phyloP scores from a whole-genome alignment of 2,329 filamentous ascomycete genomes.

The Sclerotinia nivalis region DNA sequence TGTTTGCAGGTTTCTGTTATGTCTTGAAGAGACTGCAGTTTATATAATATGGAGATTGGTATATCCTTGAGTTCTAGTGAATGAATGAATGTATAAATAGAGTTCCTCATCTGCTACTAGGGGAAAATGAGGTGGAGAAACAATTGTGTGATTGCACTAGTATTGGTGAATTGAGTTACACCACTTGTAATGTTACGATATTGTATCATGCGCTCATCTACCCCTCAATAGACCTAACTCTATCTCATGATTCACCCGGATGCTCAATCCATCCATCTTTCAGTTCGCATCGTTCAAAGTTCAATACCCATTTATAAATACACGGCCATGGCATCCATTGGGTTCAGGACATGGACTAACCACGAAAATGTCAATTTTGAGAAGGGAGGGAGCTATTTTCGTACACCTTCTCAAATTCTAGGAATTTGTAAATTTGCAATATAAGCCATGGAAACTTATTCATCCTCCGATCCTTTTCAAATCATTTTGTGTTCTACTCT shows the following conservation, averaged over 20 bases:
- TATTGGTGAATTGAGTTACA: neutral
- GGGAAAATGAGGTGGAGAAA: neutral
- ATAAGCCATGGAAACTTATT: no score
- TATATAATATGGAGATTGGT: neutral
- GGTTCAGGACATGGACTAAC: no score
- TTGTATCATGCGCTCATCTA: neutral
- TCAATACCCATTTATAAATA: neutral
- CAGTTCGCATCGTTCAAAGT: neutral
- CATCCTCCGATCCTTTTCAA: no score
- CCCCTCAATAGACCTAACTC: neutral
- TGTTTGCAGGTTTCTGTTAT: neutral
- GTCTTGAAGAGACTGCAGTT: neutral
- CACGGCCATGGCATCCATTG: no score
- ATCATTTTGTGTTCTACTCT: no score
- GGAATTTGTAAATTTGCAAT: no score
- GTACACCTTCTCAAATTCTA: no score
- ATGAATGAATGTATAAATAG: neutral
- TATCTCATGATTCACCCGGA: neutral
- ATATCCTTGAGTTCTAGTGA: neutral
- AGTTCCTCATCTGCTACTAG: no score
- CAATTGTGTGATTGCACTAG: rapidly evolving
- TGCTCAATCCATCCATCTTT: no score
- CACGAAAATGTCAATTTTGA: no score
- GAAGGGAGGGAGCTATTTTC: no score
- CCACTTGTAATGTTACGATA: neutral